These are phyloP conservation scores for Silene conica DNA, from an alignment of 148 eudicot genomes.

Conservation along the genomic window DNA sequence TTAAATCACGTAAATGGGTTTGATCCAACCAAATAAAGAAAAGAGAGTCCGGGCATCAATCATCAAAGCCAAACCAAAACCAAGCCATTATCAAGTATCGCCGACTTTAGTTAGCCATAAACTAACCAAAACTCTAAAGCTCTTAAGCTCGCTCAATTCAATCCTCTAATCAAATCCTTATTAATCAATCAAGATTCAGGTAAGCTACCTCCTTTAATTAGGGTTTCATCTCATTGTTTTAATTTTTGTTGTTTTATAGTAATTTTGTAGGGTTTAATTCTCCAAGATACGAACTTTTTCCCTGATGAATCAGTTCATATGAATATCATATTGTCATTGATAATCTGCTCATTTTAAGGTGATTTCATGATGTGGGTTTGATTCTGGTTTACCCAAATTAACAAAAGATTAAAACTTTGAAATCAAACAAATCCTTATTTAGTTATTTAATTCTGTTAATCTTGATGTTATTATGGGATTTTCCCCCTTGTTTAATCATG, in stretches of 20 bases:
- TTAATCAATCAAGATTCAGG: slow-evolving; percentile 9
- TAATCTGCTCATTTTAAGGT: not conserved
- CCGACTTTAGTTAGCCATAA: not conserved
- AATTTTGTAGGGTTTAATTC: slow-evolving; percentile 1
- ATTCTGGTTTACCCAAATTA: not conserved
- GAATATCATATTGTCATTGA: not conserved
- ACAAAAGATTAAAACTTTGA: not conserved
- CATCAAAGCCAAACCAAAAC: no score
- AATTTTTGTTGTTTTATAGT: not conserved
- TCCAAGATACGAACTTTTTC: not conserved
- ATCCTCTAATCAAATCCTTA: not conserved
- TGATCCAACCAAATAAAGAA: no score
- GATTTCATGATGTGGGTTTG: not conserved
- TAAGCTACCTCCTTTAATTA: slow-evolving; percentile 7
- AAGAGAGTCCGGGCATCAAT: no score
- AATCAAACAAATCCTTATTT: no score
- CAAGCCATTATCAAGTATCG: no score
- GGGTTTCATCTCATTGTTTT: not conserved
- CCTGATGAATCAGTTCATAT: not conserved
- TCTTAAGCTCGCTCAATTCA: not conserved
- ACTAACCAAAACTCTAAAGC: not conserved
- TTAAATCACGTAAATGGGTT: no score
- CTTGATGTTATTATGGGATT: not conserved
- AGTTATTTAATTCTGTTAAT: no score
- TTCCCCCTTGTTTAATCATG: not conserved